A percentile compares a stretch with the other conserved stretches of the same genome.
These are phyloP conservation scores for Hortaea werneckii DNA, from an alignment of 2,329 filamentous ascomycete genomes.

Conservation along the genomic window DNA sequence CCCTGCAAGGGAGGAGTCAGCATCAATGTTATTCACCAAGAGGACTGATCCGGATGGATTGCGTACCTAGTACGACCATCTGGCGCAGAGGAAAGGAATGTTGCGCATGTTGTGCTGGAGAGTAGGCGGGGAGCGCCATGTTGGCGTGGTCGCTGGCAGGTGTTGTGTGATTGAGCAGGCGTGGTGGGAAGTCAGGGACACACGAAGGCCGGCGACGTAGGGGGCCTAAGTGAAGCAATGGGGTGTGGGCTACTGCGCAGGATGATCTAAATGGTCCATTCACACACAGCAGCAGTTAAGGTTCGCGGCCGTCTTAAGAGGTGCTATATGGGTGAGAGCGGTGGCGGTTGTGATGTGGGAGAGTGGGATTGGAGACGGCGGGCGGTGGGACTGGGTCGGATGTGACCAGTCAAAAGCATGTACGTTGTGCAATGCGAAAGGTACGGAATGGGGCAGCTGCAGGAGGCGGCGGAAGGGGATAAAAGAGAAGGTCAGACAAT, in stretches of 20 bases:
- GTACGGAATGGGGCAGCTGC: neutral
- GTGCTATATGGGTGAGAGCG: neutral
- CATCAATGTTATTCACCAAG: neutral
- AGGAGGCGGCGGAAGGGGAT: constrained; percentile 1
- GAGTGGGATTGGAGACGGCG: neutral
- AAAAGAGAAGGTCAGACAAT: constrained; percentile 1
- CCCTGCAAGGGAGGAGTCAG: constrained; percentile 8
- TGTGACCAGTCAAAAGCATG: constrained; percentile 4
- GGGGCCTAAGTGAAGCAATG: too few species aligned
- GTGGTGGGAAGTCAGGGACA: neutral
- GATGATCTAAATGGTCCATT: too few species aligned
- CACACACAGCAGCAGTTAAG: too few species aligned
- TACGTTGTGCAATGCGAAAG: neutral
- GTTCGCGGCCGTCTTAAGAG: too few species aligned
- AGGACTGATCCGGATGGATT: neutral
- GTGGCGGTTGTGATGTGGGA: constrained; percentile 2
- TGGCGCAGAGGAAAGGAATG: constrained; percentile 47
- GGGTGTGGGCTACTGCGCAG: too few species aligned
- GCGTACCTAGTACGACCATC: constrained; percentile 45
- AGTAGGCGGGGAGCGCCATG: neutral
- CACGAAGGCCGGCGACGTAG: too few species aligned
- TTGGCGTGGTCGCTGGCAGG: neutral
- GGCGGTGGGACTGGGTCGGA: constrained; percentile 1
- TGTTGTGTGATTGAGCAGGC: neutral
- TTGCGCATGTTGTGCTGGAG: constrained; percentile 7